Evolutionary conservation across 176 grass and related monocot species (phyloP), one percentile per base, ranked within the genome.

Genomic region (Urochloa ruziziensis): DNA sequence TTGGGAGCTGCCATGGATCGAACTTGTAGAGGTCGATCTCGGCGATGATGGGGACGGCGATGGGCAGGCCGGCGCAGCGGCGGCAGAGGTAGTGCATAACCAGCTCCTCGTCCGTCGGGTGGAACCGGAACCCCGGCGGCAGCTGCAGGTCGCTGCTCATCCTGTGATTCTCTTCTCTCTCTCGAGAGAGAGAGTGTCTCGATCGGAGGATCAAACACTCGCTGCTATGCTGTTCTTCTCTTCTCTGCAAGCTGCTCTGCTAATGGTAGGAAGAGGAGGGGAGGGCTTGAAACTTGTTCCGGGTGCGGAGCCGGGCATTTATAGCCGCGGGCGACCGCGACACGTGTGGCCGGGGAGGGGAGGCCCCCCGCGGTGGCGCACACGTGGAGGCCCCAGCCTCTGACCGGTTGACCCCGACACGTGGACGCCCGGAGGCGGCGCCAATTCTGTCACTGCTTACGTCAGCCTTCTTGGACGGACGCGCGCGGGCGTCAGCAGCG

Each of bases 1-100:
- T 82, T 0, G 96, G 96, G 7, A 98, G 86, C 34, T 94, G 79
- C 96, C 96, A 98, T 40, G 96, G 96, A 27, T 98, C 80, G 71
- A 93, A 90, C 91, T 98, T 98, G 79, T 98, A 98, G 68, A 98
- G 88, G 79, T 98, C 96, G 82, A 98, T 88, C 91, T 98, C 96
- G 75, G 91, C 84, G 74, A 98, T 77, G 83, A 98, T 95, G 75
- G 93, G 93, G n/a, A 94, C 93, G 36, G 87, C 68, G 89, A 98
- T 86, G 82, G 96, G 83, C 59, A 86, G 63, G 5, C 87, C 83
- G 62, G 93, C 72, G 71, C 96, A 98, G 9, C 90, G 94, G n/a
- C 91, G 90, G 85, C 96, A 98, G 67, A 98, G 93, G 75, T 98
- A 98, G 93, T 98, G 96, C 85, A 52, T 77, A 40, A 92, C 93